Evolutionary conservation across 2,329 filamentous ascomycete species (phyloP).

Genomic region (Microdochium trichocladiopsis): DNA sequence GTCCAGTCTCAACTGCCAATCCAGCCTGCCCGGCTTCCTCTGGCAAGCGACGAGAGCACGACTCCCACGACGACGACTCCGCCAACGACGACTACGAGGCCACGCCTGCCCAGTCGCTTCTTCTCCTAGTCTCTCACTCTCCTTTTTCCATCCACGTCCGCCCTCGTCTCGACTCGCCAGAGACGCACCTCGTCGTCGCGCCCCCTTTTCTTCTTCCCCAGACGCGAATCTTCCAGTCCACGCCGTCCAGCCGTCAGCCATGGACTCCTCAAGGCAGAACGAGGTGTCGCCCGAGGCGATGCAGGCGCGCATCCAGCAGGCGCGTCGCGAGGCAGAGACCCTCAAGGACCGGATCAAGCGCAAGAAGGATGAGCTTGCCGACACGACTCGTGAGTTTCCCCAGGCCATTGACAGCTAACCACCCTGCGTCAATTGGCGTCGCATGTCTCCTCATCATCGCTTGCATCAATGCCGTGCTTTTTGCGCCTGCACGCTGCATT

Average conservation of each 20-base stretch:
- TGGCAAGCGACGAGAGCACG: not conserved
- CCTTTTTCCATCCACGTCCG: not conserved
- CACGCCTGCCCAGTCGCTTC: not conserved
- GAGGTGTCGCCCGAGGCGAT: constrained; percentile 70
- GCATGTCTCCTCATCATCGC: not conserved
- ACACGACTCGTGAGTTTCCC: constrained; percentile 79
- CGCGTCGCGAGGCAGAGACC: constrained; percentile 93
- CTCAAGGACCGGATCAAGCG: constrained; percentile 98
- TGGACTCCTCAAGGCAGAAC: constrained; percentile 51
- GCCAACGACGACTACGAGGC: not conserved
- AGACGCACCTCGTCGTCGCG: not conserved
- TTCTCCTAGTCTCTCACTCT: not conserved
- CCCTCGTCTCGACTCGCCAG: not conserved
- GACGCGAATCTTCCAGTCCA: not conserved
- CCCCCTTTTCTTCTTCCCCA: not conserved
- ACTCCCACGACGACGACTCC: not conserved
- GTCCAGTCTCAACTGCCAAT: not conserved
- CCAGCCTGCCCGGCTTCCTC: not conserved
- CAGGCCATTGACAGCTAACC: constrained; percentile 4
- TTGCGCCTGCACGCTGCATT: not conserved
- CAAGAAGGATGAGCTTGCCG: constrained; percentile 99
- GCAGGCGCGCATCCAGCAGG: constrained; percentile 88
- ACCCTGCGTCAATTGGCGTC: not conserved
- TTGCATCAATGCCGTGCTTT: not conserved
- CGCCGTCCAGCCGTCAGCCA: constrained; percentile 21